A percentile compares a stretch with the other conserved stretches of the same genome.
Conservation (phyloP, 192 early-diverging fungal genomes). For the Backusella morwellensis region DNA sequence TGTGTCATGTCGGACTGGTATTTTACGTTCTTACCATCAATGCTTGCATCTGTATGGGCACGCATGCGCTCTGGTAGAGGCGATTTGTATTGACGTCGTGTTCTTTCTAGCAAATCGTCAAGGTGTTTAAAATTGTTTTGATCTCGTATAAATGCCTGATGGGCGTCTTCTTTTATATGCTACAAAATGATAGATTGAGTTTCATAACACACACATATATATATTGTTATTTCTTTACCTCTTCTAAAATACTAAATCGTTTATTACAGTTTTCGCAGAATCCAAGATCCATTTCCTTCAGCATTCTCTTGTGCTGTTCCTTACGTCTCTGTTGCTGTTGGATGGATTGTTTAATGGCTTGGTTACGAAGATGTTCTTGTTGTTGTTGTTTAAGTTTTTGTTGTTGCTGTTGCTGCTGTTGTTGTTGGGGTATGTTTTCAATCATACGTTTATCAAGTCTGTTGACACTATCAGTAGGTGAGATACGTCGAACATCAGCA, state of each 20-base stretch:
- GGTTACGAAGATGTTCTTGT: neutral
- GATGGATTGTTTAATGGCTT: neutral
- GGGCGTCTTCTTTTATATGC: conserved; percentile 13
- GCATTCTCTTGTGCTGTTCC: neutral
- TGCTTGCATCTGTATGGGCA: neutral
- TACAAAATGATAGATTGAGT: neutral
- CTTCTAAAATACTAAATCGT: conserved; percentile 3
- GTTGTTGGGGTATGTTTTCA: conserved; percentile 2
- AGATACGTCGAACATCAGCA: neutral
- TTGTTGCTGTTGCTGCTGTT: neutral
- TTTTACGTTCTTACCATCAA: conserved; percentile 14
- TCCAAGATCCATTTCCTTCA: neutral
- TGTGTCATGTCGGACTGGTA: neutral
- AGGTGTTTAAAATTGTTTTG: conserved; percentile 6
- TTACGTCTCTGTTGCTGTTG: neutral
- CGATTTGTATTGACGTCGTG: conserved; percentile 6
- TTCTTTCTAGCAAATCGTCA: conserved; percentile 4
- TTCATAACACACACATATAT: neutral
- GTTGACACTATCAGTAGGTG: conserved; percentile 9
- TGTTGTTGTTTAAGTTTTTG: neutral
- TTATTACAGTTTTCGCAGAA: conserved; percentile 17
- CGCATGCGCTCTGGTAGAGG: neutral
- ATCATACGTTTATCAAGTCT: conserved; percentile 6
- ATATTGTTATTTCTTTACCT: conserved; percentile 6
- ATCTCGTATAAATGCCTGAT: conserved; percentile 15